A percentile compares a stretch with the other conserved stretches of the same genome.
Conservation (phyloP, 345 rosid genomes). For the Brassica nigra region DNA sequence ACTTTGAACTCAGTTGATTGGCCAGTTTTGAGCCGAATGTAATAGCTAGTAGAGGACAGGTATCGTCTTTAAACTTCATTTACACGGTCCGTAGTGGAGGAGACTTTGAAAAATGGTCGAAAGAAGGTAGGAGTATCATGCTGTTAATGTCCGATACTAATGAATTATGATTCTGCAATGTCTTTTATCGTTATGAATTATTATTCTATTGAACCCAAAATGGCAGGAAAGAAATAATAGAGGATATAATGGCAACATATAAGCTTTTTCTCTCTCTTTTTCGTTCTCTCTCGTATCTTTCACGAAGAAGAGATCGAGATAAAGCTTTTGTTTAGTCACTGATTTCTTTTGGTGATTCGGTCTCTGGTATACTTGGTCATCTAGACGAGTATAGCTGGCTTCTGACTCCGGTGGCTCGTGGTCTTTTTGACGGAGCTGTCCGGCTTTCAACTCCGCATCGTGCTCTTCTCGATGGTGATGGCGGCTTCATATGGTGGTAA, state of each 20-base stretch:
- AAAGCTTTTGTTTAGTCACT: too few species aligned
- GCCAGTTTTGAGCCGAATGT: conserved; percentile 22
- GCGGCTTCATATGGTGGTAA: too few species aligned
- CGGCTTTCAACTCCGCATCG: too few species aligned
- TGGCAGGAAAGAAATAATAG: not conserved
- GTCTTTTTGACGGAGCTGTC: too few species aligned
- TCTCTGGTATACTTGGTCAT: too few species aligned
- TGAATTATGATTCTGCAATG: not conserved
- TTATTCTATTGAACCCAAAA: not conserved
- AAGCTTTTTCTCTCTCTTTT: too few species aligned
- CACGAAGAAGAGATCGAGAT: too few species aligned
- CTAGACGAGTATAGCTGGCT: too few species aligned
- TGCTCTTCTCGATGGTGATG: too few species aligned
- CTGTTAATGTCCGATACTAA: not conserved
- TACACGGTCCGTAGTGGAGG: conserved; percentile 9
- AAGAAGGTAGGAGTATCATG: conserved; percentile 4
- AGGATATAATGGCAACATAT: not conserved
- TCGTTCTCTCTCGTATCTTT: too few species aligned
- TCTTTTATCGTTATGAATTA: not conserved
- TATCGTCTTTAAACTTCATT: conserved; percentile 24
- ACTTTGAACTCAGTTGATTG: conserved; percentile 18
- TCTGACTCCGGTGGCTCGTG: too few species aligned
- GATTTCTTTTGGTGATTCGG: too few species aligned
- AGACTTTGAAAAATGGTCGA: conserved; percentile 12
- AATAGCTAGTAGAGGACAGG: not conserved